Conservation (phyloP, 768 basidiomycete genomes). For the Amanita rubescens region DNA sequence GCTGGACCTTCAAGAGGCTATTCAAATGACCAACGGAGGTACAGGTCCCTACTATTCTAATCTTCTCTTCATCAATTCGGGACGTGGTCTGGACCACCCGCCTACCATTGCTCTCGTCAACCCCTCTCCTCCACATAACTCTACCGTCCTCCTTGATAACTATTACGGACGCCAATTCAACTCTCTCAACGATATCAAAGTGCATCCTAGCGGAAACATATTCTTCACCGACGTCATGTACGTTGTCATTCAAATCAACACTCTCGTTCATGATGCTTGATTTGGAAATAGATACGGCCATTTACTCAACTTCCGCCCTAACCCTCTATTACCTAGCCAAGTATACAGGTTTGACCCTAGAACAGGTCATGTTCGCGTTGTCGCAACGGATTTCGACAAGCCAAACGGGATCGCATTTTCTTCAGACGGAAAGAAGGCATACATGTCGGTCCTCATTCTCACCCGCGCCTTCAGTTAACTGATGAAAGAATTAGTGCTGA, state of each 20-base stretch:
- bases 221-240: constrained; percentile 74
- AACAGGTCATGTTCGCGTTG: constrained; percentile 57
- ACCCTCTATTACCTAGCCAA: constrained; percentile 61
- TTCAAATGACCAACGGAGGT: constrained; percentile 69
- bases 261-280: neutral
- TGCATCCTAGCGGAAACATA: constrained; percentile 61
- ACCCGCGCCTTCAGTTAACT: neutral
- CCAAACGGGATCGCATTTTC: constrained; percentile 73
- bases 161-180: constrained; percentile 78
- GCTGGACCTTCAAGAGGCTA: constrained; percentile 49
- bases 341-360: constrained; percentile 71
- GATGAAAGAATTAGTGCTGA: constrained; percentile 32
- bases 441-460: constrained; percentile 35
- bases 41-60: constrained; percentile 54
- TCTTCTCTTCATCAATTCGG: constrained; percentile 57
- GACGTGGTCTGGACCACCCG: constrained; percentile 53
- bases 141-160: constrained; percentile 69
- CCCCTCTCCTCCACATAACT: constrained; percentile 54
- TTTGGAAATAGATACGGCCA: constrained; percentile 47
- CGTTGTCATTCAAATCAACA: constrained; percentile 16
- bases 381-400: constrained; percentile 70
- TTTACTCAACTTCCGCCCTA: constrained; percentile 54
- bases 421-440: constrained; percentile 56
- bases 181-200: constrained; percentile 72
- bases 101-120: constrained; percentile 61